Percentiles rank a stretch among this genome's conserved stretches.
Evolutionary conservation across 306 rosid species (phyloP).

Genomic region (Urtica urens): DNA sequence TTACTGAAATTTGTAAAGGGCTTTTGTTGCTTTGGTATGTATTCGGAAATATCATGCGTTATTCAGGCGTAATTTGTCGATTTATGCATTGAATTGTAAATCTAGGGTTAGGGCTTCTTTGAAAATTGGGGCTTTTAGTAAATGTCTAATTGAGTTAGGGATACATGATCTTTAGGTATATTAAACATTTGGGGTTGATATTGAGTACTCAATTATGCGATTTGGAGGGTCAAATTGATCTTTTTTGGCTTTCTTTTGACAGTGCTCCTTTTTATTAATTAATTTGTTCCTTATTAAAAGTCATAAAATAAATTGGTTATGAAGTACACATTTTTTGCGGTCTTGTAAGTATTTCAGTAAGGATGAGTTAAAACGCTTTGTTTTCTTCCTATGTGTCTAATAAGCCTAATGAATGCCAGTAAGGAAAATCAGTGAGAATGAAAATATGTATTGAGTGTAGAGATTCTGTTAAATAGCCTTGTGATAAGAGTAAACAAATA

Average conservation of each 20-base stretch:
- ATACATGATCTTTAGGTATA: slow-evolving; percentile 1
- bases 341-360: no score
- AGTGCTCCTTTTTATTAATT: no score
- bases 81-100: not conserved
- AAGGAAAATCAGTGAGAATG: no score
- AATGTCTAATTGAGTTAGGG: slow-evolving; percentile 30
- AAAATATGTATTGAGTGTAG: no score
- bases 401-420: no score
- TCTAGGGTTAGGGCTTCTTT: slow-evolving; percentile 47
- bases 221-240: slow-evolving; percentile 13
- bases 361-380: no score
- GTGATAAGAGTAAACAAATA: no score
- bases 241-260: slow-evolving; percentile 1
- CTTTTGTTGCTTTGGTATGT: slow-evolving; percentile 8
- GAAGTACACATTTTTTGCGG: no score
- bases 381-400: no score
- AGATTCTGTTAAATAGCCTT: no score
- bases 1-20: slow-evolving; percentile 15
- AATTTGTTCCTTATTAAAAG: no score
- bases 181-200: not conserved
- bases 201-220: slow-evolving; percentile 8
- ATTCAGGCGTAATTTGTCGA: slow-evolving; percentile 7
- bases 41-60: not conserved
- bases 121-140: not conserved
- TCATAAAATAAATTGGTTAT: no score